Conservation (phyloP, 176 grass and related monocot genomes). For the Avena insularis region DNA sequence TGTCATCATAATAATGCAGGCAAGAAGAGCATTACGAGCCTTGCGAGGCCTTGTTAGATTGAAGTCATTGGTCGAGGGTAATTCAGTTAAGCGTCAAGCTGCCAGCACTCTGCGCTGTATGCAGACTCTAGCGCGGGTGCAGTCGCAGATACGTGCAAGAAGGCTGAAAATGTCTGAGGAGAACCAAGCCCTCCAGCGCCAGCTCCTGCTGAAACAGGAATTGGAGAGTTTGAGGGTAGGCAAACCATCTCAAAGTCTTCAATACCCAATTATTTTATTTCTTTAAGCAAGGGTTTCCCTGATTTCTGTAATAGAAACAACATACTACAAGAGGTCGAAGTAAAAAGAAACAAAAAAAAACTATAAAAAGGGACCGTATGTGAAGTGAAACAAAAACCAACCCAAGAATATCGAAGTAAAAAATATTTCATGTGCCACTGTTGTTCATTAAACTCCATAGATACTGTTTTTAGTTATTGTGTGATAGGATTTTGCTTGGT, state of each 20-base stretch:
- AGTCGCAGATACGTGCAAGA: constrained; percentile 83
- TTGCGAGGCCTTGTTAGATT: constrained; percentile 87
- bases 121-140: constrained; percentile 91
- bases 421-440: constrained; percentile 28
- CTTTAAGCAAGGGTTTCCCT: not conserved
- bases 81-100: constrained; percentile 95
- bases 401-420: not conserved
- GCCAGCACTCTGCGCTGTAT: constrained; percentile 89
- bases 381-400: not conserved
- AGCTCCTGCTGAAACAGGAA: constrained; percentile 94
- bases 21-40: constrained; percentile 87
- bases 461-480: not conserved
- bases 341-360: not conserved
- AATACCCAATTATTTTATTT: constrained; percentile 6
- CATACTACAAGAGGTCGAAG: not conserved
- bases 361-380: not conserved
- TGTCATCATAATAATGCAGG: constrained; percentile 52
- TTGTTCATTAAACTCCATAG: constrained; percentile 10
- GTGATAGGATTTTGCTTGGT: constrained; percentile 1
- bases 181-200: constrained; percentile 89
- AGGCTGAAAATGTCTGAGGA: constrained; percentile 93
- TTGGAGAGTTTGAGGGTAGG: constrained; percentile 88
- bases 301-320: not conserved
- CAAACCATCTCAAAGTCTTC: constrained; percentile 36
- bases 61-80: constrained; percentile 87